Base-by-base conservation (phyloP, 257 asterid species). In the Lantana camara region DNA sequence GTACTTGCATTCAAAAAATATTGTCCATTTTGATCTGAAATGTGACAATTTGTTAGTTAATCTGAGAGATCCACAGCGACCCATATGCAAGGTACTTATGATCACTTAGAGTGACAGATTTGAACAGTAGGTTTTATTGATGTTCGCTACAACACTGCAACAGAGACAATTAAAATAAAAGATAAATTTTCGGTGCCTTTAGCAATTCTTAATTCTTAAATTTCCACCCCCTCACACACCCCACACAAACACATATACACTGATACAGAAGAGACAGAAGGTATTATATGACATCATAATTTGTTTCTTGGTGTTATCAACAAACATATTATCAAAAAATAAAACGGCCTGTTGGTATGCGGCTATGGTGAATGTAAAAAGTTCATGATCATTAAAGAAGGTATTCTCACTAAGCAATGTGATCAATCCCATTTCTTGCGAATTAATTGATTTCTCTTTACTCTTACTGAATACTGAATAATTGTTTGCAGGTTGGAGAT, bases 11-110 rank as follows among this genome's bases (percentile, higher is more conserved):
- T 84, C 82, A 5, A 87, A 80, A 75, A 84, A 77, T 72, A 84
- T 87, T n/a, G 91, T 87, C 75, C 95, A 87, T 72, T 87, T 87
- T 71, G 95, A 87, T 75, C 75, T 87, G 68, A 87, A 87, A 75
- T 87, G 95, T 68, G 95, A 87, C 66, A 87, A 87, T 78, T 78
- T 87, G 79, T 71, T 87, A 61, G 89, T 87, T 40, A 87, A 73
- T 69, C 72, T 87, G 73, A 78, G 85, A 73, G 92, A 84, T 80
- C 86, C 87, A 19, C 76, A 72, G 27, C 76, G 92, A 35, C 95
- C 95, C 54, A 63, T 87, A 76, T 86, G 92, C 92, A 84, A 87
- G 95, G 95, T 84, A 82, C 35, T 29, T 44, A 41, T 32, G 27
- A 67, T 57, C 68, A 20, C 58, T 41, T 22, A 24, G 30, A 55